Evolutionary conservation across 208 protist species (phyloP), one percentile per base, ranked within the genome.

Genomic region (Crithidia thermophila): DNA sequence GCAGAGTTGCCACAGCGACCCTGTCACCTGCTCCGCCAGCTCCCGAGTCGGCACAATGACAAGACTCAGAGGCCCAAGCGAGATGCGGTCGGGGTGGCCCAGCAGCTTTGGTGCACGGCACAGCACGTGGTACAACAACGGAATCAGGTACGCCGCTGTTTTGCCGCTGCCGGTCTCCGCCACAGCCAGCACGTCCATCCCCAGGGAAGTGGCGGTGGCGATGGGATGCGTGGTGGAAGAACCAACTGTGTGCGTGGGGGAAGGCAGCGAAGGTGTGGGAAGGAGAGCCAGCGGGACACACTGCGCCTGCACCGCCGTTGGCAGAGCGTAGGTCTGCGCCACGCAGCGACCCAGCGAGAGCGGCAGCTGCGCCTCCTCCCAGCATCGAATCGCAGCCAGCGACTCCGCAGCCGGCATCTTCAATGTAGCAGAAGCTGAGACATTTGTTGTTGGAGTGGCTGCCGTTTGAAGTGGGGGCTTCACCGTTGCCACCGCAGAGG

Each of bases 121-220:
- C 42, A 84, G 52, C 27, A 98, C 67, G 46, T 97, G 75, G 18
- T 67, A 56, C 11, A 99, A 47, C 28, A 96, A 33, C 4, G 97
- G 97, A 13, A 99, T 71, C 4, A 97, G 31, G 74, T 98, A 99
- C 1, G 93, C 87, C 0, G 89, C 68, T 2, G 97, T 98, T 64
- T 99, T 99, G 10, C 97, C 97, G 27, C 86, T 94, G 13, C 97
- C 97, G 8, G 97, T 99, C 57, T 94, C 81, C 3, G 97, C 93
- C 11, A 97, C 81, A 25, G 74, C 96, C 23, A 98, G 59, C 10
- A 98, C 73, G 72, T 98, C 91, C 25, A 91, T 63, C 18, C 69
- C 66, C 50, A 75, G 34, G 11, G 28, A 34, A 28, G 30, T 6
- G 6, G 62, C 45, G 4, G 58, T 46, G 16, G 49, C 27, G 8